Percentiles rank a stretch among this genome's conserved stretches.
Conservation (phyloP, 1,284 basidiomycete species). For the Rhodotorula sp. region DNA sequence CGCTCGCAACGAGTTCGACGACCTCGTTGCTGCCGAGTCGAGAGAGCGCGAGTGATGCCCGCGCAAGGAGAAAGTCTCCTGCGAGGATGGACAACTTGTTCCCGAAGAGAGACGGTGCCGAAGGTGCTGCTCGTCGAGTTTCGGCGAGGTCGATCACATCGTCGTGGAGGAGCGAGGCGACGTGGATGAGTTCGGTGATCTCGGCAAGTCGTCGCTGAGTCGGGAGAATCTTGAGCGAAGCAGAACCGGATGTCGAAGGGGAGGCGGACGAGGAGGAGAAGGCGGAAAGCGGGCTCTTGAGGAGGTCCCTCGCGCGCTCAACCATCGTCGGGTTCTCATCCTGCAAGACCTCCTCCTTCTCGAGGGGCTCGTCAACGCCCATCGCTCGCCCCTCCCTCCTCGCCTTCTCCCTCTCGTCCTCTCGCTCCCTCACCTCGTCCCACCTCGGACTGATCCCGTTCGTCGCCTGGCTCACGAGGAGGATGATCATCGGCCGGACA, state of each 20-base stretch:
- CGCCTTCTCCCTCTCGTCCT: conserved; percentile 46
- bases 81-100: conserved; percentile 93
- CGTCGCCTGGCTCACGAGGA: conserved; percentile 87
- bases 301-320: conserved; percentile 62
- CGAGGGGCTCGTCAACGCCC: conserved; percentile 60
- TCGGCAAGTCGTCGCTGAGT: conserved; percentile 90
- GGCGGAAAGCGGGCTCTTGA: conserved; percentile 36
- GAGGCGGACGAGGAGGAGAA: conserved; percentile 14
- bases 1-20: conserved; percentile 86
- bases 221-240: conserved; percentile 58
- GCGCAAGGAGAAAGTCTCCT: conserved; percentile 91
- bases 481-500: conserved; percentile 82
- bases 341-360: conserved; percentile 70
- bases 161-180: conserved; percentile 93
- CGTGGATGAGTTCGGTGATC: conserved; percentile 98
- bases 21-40: conserved; percentile 84
- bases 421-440: conserved; percentile 54
- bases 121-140: conserved; percentile 74
- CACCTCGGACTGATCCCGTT: conserved; percentile 67
- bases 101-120: conserved; percentile 84
- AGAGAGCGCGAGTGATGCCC: conserved; percentile 82
- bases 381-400: conserved; percentile 40
- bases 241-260: background rate
- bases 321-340: conserved; percentile 80
- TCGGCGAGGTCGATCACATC: conserved; percentile 86